Evolutionary conservation across 371 early-diverging fungal species (phyloP).

Genomic region (Lichtheimia hyalospora): DNA sequence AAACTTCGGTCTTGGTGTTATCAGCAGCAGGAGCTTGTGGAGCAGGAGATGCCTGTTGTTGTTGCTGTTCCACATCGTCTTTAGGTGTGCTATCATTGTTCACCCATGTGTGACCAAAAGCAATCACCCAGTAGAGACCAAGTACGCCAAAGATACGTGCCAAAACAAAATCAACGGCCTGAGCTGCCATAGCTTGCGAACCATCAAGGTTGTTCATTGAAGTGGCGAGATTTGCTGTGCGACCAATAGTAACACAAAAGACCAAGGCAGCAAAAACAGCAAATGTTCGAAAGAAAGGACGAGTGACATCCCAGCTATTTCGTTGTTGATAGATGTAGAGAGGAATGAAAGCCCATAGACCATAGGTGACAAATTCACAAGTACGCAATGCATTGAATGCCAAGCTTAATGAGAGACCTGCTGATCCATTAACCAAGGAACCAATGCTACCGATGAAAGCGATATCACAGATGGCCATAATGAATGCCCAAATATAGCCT

Average conservation of each 20-base stretch:
- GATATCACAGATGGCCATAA: neutral
- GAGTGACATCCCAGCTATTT: neutral
- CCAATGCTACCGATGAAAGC: neutral
- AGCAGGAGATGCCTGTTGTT: neutral
- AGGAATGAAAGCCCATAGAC: conserved; percentile 2
- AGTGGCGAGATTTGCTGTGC: neutral
- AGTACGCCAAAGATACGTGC: neutral
- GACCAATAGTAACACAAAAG: conserved; percentile 1
- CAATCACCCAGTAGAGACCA: neutral
- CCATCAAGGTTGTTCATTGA: neutral
- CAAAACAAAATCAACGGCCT: conserved; percentile 1
- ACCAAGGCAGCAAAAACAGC: neutral
- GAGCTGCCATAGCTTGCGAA: neutral
- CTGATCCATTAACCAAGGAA: neutral
- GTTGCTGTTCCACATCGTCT: neutral
- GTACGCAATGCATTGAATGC: neutral
- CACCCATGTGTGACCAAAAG: conserved; percentile 4
- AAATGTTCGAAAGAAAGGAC: neutral
- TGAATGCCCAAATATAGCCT: conserved; percentile 4
- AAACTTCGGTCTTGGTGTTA: conserved; percentile 3
- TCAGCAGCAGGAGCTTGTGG: neutral
- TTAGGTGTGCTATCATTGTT: neutral
- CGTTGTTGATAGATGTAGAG: neutral
- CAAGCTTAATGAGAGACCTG: neutral
- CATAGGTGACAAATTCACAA: neutral